Conservation (phyloP, 306 rosid genomes). For the Citrullus mucosospermus region DNA sequence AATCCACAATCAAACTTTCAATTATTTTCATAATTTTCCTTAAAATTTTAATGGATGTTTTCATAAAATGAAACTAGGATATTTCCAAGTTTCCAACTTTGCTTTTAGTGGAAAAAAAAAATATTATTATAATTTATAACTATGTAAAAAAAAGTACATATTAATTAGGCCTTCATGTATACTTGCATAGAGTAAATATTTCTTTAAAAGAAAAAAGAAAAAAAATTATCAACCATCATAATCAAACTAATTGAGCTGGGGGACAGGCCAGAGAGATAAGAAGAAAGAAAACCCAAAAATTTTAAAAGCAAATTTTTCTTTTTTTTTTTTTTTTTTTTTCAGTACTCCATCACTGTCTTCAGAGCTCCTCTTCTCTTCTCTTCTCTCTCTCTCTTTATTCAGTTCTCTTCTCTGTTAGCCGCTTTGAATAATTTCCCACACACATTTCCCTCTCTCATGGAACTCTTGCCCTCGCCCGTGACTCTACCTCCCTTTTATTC, state of each 20-base stretch:
- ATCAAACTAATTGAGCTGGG: not conserved
- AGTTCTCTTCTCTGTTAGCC: not conserved
- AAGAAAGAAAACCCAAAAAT: not conserved
- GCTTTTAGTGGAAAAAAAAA: too few relatives aligned
- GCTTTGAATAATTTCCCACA: conserved; percentile 8
- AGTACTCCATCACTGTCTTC: not conserved
- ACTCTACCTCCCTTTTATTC: conserved; percentile 11
- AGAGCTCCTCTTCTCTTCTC: not conserved
- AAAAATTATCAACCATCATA: not conserved
- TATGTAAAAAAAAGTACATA: too few relatives aligned
- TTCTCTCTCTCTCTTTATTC: not conserved
- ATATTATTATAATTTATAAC: too few relatives aligned
- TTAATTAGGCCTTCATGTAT: too few relatives aligned
- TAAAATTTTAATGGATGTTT: too few relatives aligned
- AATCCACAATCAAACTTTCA: too few relatives aligned
- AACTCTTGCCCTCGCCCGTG: conserved; percentile 27
- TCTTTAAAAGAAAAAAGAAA: too few relatives aligned
- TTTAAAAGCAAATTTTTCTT: not conserved
- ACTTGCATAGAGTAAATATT: too few relatives aligned
- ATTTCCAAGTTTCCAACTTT: too few relatives aligned
- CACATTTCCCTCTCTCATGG: conserved; percentile 16
- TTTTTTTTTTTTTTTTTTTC: not conserved
- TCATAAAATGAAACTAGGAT: too few relatives aligned
- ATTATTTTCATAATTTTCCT: too few relatives aligned
- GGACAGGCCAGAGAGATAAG: not conserved